phyloP scores from a whole-genome alignment of 176 grass and related monocot genomes.

The Avena atlantica region DNA sequence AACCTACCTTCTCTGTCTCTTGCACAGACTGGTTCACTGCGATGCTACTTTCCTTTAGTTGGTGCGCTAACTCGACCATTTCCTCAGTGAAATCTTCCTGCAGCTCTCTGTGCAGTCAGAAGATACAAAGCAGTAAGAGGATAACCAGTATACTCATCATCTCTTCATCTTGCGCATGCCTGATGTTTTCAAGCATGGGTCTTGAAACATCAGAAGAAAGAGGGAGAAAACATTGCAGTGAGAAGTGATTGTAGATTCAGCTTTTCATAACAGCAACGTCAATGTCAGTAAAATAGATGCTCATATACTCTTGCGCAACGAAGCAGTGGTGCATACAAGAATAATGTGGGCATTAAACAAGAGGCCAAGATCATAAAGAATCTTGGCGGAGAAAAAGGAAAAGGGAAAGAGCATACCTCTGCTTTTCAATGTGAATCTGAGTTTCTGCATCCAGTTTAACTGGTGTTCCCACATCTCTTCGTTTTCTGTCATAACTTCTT shows the following conservation, averaged over 20 bases:
- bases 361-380: neutral
- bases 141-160: neutral
- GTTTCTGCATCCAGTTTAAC: conserved; percentile 63
- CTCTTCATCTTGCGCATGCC: neutral
- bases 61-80: conserved; percentile 63
- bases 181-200: neutral
- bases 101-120: conserved; percentile 54
- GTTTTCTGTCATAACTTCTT: conserved; percentile 40
- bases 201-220: neutral
- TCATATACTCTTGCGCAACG: neutral
- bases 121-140: neutral
- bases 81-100: conserved; percentile 68
- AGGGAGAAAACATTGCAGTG: neutral
- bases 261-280: neutral
- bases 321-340: neutral
- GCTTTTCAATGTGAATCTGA: conserved; percentile 54
- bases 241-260: neutral
- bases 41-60: conserved; percentile 71
- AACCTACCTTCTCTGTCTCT: conserved; percentile 55
- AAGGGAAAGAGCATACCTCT: conserved; percentile 47
- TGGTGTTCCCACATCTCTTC: conserved; percentile 46
- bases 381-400: neutral
- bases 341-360: neutral
- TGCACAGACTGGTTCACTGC: conserved; percentile 71
- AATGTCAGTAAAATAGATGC: neutral